Conservation (phyloP, 1,284 basidiomycete genomes). For the Ceratobasidium sp. region DNA sequence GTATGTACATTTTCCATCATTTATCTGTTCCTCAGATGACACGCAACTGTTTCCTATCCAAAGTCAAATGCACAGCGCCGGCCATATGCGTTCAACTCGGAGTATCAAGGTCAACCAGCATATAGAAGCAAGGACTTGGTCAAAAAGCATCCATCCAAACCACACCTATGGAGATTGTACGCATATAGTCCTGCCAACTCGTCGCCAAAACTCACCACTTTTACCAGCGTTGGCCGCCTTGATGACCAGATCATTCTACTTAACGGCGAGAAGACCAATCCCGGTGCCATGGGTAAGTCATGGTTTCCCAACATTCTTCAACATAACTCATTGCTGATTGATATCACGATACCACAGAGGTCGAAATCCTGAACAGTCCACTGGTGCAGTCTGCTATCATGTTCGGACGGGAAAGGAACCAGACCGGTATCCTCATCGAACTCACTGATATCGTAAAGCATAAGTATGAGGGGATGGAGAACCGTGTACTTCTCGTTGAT, state of each 20-base stretch:
- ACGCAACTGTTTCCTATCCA: neutral
- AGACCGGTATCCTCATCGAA: slow-evolving; percentile 63
- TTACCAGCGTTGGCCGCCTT: slow-evolving; percentile 34
- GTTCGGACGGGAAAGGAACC: slow-evolving; percentile 63
- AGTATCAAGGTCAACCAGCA: slow-evolving; percentile 33
- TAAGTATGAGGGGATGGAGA: slow-evolving; percentile 56
- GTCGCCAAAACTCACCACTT: neutral
- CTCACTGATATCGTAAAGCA: slow-evolving; percentile 56
- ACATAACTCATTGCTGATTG: neutral
- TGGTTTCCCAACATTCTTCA: slow-evolving; percentile 52
- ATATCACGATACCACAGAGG: slow-evolving; percentile 41
- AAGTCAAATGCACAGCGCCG: slow-evolving; percentile 23
- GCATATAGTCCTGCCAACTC: neutral
- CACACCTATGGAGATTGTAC: slow-evolving; percentile 40
- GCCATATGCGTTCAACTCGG: slow-evolving; percentile 35
- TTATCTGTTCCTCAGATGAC: neutral
- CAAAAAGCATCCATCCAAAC: slow-evolving; percentile 40
- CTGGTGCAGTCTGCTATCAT: slow-evolving; percentile 57
- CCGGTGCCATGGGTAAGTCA: slow-evolving; percentile 60
- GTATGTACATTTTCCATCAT: slow-evolving; percentile 18
- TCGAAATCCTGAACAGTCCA: slow-evolving; percentile 57
- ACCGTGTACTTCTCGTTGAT: slow-evolving; percentile 57
- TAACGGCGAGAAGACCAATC: slow-evolving; percentile 58
- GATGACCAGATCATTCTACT: slow-evolving; percentile 49
- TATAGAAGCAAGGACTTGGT: slow-evolving; percentile 46